Evolutionary conservation across 2,329 filamentous ascomycete species (phyloP), one percentile per base, ranked within the genome.

Genomic region (Calonectria pteridis): DNA sequence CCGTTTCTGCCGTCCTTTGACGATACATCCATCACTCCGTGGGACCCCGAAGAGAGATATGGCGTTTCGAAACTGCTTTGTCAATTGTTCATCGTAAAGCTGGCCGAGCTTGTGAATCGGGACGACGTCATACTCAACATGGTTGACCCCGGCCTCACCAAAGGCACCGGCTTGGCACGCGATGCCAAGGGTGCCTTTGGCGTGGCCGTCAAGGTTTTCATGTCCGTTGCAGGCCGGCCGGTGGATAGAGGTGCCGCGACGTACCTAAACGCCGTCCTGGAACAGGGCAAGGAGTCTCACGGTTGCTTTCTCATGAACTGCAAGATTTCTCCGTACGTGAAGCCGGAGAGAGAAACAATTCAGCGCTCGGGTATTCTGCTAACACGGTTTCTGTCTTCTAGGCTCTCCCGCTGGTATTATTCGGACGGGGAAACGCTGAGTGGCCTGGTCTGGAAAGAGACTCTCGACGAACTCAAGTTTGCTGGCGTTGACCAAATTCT

Each of bases 281-380:
- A 83, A 0, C 85, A 89, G 67, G 89, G 88, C 0, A 84, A 83
- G 53, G 87, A 89, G 77, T 87, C 86, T 0, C 89, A 91, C 76
- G 88, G 88, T 0, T 87, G 85, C 55, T 89, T 87, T 72, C 50
- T 90, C 0, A 88, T 87, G 83, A 85, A 86, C 62, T 89, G 87
- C 84, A 79, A 86, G 1, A 69, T 79, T 65, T 71, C 77, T 0
- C 77, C 77, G 77, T 79, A 51, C 71, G 77, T 72, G 0, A 7
- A 10, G 28, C 11, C 11, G 16, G n/a, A 11, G 9, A 9, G n/a
- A 23, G n/a, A 23, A 46, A 7, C 0, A 1, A 23, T 46, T 5
- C 11, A 1, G 40, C 1, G 13, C 6, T 4, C 2, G 5, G 10
- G 4, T 7, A 2, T 14, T 2, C 20, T 4, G 11, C 26, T 71